Evolutionary conservation across 2,329 filamentous ascomycete genomes (phyloP).

Genomic region (Ophiocordyceps robertsii): DNA sequence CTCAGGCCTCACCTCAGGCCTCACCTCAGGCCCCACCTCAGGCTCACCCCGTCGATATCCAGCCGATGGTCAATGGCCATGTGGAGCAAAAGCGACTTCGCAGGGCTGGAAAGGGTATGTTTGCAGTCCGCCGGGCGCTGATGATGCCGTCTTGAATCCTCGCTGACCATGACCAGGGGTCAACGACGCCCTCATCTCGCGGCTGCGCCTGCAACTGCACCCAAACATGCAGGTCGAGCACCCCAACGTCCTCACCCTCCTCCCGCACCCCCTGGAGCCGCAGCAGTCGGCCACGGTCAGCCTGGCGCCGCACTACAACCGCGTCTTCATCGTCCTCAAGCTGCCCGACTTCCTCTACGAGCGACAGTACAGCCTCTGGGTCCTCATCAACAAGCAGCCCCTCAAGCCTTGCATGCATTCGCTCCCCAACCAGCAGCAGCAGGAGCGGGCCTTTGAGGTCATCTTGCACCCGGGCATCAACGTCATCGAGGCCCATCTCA

Average conservation of each 20-base stretch:
- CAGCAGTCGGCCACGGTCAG: conserved; percentile 63
- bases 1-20: no score
- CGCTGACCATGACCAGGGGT: conserved; percentile 22
- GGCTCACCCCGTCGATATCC: conserved; percentile 6
- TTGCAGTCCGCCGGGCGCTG: not conserved
- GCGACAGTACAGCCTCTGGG: conserved; percentile 65
- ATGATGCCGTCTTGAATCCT: not conserved
- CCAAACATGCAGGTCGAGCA: conserved; percentile 48
- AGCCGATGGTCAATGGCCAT: conserved; percentile 16
- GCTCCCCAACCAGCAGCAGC: conserved; percentile 40
- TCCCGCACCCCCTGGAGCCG: conserved; percentile 49
- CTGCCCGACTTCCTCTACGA: conserved; percentile 49
- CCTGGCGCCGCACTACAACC: conserved; percentile 52
- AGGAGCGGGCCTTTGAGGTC: conserved; percentile 62
- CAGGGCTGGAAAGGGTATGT: conserved; percentile 27
- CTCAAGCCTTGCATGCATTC: conserved; percentile 33
- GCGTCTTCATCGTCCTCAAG: conserved; percentile 56
- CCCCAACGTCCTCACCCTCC: conserved; percentile 49
- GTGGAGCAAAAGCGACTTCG: conserved; percentile 24
- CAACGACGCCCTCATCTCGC: conserved; percentile 52
- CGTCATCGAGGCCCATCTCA: conserved; percentile 63
- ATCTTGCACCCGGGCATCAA: conserved; percentile 61
- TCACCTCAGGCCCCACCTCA: no score
- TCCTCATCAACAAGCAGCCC: conserved; percentile 53
- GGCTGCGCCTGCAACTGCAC: conserved; percentile 54